phyloP scores from a whole-genome alignment of 2,329 filamentous ascomycete species.

The Aureobasidium sp. region DNA sequence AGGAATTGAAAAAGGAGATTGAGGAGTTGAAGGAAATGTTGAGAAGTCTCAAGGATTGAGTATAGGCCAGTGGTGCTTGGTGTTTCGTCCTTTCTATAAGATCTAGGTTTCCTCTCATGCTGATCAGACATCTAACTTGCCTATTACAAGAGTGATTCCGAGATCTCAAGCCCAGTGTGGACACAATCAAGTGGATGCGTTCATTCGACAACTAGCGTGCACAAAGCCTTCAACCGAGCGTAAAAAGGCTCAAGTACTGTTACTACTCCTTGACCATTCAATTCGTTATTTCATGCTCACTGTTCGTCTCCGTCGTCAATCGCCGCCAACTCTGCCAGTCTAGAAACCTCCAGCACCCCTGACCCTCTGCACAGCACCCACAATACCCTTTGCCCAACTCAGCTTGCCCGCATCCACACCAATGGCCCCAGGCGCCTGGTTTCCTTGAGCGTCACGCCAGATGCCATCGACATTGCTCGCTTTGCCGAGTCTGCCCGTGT shows the following conservation, averaged over 20 bases:
- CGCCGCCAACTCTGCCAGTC: too few species aligned
- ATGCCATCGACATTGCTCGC: conserved; percentile 51
- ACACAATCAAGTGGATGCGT: neutral
- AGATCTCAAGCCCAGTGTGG: neutral
- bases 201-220: neutral
- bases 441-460: conserved; percentile 49
- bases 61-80: too few species aligned
- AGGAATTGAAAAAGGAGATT: conserved; percentile 39
- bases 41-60: conserved; percentile 22
- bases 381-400: conserved; percentile 51
- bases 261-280: neutral
- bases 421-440: conserved; percentile 36
- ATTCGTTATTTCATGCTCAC: neutral
- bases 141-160: too few species aligned
- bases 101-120: too few species aligned
- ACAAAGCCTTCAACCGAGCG: neutral
- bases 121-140: too few species aligned
- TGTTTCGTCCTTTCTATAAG: too few species aligned
- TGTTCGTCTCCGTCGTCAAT: neutral
- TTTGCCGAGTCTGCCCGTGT: conserved; percentile 54
- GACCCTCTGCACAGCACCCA: conserved; percentile 53
- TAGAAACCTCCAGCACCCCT: conserved; percentile 20
- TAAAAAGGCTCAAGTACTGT: neutral
- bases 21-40: conserved; percentile 38
- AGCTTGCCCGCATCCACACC: conserved; percentile 47